Evolutionary conservation across 208 protist genomes (phyloP).

Genomic region (Leishmania major): DNA sequence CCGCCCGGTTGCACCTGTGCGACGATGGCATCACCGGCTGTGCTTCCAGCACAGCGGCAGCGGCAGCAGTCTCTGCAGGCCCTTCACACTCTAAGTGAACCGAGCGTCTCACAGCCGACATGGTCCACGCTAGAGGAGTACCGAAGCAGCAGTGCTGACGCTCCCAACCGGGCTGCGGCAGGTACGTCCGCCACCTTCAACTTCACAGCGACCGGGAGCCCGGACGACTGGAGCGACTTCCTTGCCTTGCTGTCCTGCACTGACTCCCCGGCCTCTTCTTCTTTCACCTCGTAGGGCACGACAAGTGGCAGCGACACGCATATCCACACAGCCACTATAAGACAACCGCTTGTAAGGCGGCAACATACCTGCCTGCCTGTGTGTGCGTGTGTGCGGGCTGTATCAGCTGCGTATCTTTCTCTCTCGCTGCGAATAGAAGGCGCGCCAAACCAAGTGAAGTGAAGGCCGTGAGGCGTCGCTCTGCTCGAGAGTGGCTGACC

Average conservation of each 20-base stretch:
- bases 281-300: neutral
- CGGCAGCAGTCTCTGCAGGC: conserved; percentile 7
- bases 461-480: neutral
- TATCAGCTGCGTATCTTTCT: neutral
- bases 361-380: neutral
- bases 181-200: neutral
- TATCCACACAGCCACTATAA: neutral
- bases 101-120: conserved; percentile 1
- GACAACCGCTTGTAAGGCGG: neutral
- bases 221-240: conserved; percentile 25
- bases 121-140: conserved; percentile 32
- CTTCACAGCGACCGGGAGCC: conserved; percentile 2
- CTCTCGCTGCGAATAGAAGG: neutral
- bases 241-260: conserved; percentile 26
- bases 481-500: neutral
- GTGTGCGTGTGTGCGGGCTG: neutral
- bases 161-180: neutral
- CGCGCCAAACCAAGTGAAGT: neutral
- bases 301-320: neutral
- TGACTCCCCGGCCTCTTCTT: conserved; percentile 21
- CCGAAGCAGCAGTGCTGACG: conserved; percentile 11
- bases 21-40: neutral
- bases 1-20: neutral
- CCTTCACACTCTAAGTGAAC: neutral
- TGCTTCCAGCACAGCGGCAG: neutral